Conservation (phyloP, 2,329 filamentous ascomycete species). For the Talaromyces sp. region DNA sequence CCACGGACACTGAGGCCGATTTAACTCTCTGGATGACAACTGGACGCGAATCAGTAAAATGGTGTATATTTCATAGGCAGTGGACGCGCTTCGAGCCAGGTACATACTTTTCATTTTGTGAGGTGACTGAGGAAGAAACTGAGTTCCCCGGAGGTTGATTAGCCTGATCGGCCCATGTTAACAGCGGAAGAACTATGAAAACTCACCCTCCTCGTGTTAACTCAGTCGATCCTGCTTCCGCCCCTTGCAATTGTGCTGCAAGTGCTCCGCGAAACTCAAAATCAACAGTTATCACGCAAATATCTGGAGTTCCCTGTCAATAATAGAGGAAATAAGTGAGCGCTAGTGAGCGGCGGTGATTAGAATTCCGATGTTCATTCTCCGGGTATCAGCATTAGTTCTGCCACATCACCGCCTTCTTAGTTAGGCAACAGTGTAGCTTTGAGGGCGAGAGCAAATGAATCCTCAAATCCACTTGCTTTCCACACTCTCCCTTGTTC, state of each 20-base stretch:
- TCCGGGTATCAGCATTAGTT: not conserved
- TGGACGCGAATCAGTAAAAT: constrained; percentile 42
- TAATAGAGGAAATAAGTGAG: not conserved
- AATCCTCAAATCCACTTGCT: constrained; percentile 12
- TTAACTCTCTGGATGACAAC: constrained; percentile 92
- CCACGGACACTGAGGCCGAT: constrained; percentile 93
- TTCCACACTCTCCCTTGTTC: constrained; percentile 16
- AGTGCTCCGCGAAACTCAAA: no score
- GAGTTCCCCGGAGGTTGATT: not conserved
- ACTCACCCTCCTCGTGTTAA: not conserved
- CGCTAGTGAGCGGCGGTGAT: not conserved
- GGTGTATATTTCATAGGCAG: not conserved
- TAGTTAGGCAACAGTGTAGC: constrained; percentile 20
- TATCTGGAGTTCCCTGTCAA: not conserved
- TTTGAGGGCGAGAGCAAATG: constrained; percentile 22
- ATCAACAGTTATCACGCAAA: no score
- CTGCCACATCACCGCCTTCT: constrained; percentile 22
- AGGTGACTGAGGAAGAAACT: not conserved
- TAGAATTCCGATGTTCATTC: not conserved
- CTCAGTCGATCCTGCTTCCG: not conserved
- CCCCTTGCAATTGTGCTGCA: not conserved
- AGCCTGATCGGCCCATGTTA: not conserved
- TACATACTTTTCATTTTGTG: constrained; percentile 15
- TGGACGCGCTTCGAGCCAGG: no score
- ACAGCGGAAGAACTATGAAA: not conserved